A percentile compares a stretch with the other conserved stretches of the same genome.
These are phyloP conservation scores for Claviceps fusiformis DNA, from an alignment of 2,329 filamentous ascomycete species.

Conservation along the genomic window DNA sequence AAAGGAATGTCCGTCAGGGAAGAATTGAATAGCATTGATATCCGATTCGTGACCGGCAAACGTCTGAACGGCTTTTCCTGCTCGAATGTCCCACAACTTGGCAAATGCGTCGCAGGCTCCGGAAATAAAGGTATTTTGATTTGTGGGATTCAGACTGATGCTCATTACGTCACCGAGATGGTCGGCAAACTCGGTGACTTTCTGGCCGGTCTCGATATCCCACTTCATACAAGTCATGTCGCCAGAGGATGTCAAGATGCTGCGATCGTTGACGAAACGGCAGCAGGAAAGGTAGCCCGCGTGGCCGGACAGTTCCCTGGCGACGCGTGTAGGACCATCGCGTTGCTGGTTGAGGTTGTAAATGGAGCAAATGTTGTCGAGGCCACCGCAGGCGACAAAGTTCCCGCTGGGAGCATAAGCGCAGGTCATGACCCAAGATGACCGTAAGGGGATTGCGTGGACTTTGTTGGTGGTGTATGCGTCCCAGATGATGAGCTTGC, in stretches of 20 bases:
- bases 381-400: constrained; percentile 94
- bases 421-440: constrained; percentile 99
- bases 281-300: constrained; percentile 97
- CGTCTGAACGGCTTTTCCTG: constrained; percentile 95
- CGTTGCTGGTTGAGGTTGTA: constrained; percentile 93
- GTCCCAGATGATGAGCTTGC: constrained; percentile 99
- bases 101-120: constrained; percentile 97
- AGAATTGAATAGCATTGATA: constrained; percentile 99
- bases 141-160: constrained; percentile 97
- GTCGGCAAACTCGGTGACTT: constrained; percentile 95
- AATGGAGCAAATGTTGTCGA: constrained; percentile 99
- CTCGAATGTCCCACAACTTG: constrained; percentile 97
- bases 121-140: constrained; percentile 99
- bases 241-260: constrained; percentile 92
- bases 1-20: constrained; percentile 96
- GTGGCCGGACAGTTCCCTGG: constrained; percentile 89
- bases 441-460: constrained; percentile 91
- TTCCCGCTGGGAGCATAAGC: constrained; percentile 97
- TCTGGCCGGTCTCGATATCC: constrained; percentile 96
- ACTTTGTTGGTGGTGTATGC: constrained; percentile 99
- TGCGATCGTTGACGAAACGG: constrained; percentile 95
- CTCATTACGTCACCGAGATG: constrained; percentile 99
- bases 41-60: constrained; percentile 98
- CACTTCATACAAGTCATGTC: constrained; percentile 99
- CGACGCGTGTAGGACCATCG: constrained; percentile 93